These are phyloP conservation scores for Herpetomonas tarakana DNA, from an alignment of 208 protist genomes.

Conservation along the genomic window DNA sequence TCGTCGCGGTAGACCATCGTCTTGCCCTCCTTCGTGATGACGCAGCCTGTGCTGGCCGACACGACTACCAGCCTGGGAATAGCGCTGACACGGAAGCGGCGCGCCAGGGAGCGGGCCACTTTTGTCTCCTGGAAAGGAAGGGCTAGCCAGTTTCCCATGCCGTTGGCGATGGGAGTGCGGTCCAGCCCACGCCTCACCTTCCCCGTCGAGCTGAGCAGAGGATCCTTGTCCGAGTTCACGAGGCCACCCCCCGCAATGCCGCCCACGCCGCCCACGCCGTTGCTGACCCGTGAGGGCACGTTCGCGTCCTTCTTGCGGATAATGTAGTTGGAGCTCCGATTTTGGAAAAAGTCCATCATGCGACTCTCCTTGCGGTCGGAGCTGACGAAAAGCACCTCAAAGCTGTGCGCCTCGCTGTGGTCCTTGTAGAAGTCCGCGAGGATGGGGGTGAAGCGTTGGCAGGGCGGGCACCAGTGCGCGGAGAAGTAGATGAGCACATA, in stretches of 20 bases:
- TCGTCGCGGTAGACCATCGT: slow-evolving; percentile 31
- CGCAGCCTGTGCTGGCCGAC: slow-evolving; percentile 26
- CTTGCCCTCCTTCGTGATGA: slow-evolving; percentile 33
- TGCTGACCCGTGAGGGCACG: not conserved
- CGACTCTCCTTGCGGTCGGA: slow-evolving; percentile 46
- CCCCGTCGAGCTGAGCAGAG: no score
- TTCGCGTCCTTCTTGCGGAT: slow-evolving; percentile 4
- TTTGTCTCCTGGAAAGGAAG: slow-evolving; percentile 39
- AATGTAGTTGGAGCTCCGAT: slow-evolving; percentile 39
- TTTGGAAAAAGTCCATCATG: slow-evolving; percentile 65
- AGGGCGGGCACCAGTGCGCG: slow-evolving; percentile 82
- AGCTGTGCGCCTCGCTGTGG: slow-evolving; percentile 25
- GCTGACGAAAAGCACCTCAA: slow-evolving; percentile 76
- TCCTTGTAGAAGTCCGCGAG: slow-evolving; percentile 59
- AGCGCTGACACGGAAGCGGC: slow-evolving; percentile 20
- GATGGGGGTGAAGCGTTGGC: slow-evolving; percentile 73
- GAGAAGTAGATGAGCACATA: slow-evolving; percentile 79
- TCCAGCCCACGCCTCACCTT: not conserved
- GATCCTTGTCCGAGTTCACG: no score
- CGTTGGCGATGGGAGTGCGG: slow-evolving; percentile 22
- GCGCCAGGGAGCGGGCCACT: slow-evolving; percentile 20
- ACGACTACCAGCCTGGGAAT: slow-evolving; percentile 48
- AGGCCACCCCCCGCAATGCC: no score
- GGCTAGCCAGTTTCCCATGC: slow-evolving; percentile 47
- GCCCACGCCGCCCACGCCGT: not conserved